Conservation (phyloP, 192 early-diverging fungal genomes). For the Mycoemilia scoparia region DNA sequence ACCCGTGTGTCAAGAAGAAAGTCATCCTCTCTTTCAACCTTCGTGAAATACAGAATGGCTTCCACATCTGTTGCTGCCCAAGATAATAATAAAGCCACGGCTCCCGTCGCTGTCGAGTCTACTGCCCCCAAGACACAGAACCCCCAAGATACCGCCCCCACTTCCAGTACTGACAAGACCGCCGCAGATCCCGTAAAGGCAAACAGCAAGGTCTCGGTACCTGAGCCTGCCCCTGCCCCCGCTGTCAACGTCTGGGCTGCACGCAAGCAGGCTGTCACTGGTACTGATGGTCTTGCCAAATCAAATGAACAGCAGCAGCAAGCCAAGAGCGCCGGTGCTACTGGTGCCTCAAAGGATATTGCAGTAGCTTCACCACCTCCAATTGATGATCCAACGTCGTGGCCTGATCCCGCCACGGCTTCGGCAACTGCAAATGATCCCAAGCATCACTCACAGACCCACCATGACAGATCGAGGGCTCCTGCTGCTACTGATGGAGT, state of each 20-base stretch:
- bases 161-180: too few relatives aligned
- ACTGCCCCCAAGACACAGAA: too few relatives aligned
- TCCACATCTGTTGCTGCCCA: too few relatives aligned
- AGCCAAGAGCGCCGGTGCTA: not conserved
- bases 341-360: not conserved
- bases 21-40: too few relatives aligned
- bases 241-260: slow-evolving; percentile 35
- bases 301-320: not conserved
- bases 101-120: too few relatives aligned
- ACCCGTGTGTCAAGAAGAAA: too few relatives aligned
- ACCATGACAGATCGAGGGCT: not conserved
- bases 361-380: slow-evolving; percentile 6
- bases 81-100: too few relatives aligned
- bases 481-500: too few relatives aligned
- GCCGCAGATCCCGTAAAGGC: too few relatives aligned
- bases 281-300: not conserved
- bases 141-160: too few relatives aligned
- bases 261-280: slow-evolving; percentile 7
- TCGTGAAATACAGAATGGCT: too few relatives aligned
- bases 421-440: slow-evolving; percentile 6
- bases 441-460: not conserved
- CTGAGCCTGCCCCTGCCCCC: slow-evolving; percentile 8
- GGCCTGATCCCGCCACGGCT: slow-evolving; percentile 32
- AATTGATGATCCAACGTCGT: slow-evolving; percentile 15
- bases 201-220: too few relatives aligned